Percentiles rank a stretch among this genome's conserved stretches.
These are phyloP conservation scores for Dactylellina cionopaga DNA, from an alignment of 2,329 filamentous ascomycete species.

Conservation along the genomic window DNA sequence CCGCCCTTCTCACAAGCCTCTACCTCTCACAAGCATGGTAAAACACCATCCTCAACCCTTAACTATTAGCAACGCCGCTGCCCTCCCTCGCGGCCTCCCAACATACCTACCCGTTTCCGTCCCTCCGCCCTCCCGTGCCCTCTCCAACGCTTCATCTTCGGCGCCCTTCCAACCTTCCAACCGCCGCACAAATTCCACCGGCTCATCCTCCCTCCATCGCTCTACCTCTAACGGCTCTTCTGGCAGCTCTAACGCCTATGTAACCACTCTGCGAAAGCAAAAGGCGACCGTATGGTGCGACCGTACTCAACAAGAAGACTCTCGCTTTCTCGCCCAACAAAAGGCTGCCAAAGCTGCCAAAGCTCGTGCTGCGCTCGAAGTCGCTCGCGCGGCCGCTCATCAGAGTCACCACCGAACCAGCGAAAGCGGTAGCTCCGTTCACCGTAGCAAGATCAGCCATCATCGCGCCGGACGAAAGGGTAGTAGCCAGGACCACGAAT, in stretches of 20 bases:
- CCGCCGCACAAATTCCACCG: constrained; percentile 47
- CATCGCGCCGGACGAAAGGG: constrained; percentile 49
- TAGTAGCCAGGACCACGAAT: constrained; percentile 52
- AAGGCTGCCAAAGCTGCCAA: constrained; percentile 91
- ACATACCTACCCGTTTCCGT: constrained; percentile 18
- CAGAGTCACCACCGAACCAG: constrained; percentile 28
- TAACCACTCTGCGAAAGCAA: constrained; percentile 93
- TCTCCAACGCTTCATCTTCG: constrained; percentile 33
- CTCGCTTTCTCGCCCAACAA: constrained; percentile 81
- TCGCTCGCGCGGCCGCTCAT: constrained; percentile 61
- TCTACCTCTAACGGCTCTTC: constrained; percentile 48
- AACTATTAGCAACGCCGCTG: constrained; percentile 33
- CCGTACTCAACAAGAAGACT: constrained; percentile 89
- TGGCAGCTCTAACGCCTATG: constrained; percentile 74
- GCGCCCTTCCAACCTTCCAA: constrained; percentile 24
- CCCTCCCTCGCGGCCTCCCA: constrained; percentile 38
- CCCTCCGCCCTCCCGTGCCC: constrained; percentile 16
- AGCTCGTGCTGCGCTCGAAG: constrained; percentile 83
- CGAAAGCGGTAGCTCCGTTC: constrained; percentile 52
- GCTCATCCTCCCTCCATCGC: constrained; percentile 33
- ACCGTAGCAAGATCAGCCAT: constrained; percentile 52
- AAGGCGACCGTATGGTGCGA: constrained; percentile 99
- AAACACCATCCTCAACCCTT: constrained; percentile 45
- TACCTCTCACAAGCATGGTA: constrained; percentile 11
- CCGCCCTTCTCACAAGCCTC: constrained; percentile 13